These are phyloP conservation scores for Penicillium manginii DNA, from an alignment of 495 filamentous ascomycete genomes.

Conservation along the genomic window DNA sequence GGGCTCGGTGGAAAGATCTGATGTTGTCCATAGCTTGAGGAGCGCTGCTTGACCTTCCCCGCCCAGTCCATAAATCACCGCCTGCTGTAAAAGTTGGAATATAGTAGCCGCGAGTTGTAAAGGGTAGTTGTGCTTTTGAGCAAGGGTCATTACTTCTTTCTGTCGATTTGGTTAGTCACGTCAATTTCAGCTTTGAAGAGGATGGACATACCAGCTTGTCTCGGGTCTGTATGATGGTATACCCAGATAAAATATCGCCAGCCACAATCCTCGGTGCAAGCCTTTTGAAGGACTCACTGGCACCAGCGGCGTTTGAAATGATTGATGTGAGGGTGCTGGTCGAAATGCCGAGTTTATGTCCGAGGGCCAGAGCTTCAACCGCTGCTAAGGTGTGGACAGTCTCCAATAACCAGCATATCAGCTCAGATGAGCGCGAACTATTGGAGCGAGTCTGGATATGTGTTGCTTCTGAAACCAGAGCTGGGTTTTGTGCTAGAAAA, in stretches of 20 bases:
- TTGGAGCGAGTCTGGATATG: background rate
- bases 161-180: conserved; percentile 3
- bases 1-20: background rate
- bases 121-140: conserved; percentile 12
- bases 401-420: conserved; percentile 9
- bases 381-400: conserved; percentile 11
- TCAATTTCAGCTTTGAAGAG: background rate
- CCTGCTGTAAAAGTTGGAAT: conserved; percentile 13
- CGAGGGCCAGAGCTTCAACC: conserved; percentile 16
- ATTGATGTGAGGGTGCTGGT: conserved; percentile 9
- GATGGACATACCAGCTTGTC: conserved; percentile 5
- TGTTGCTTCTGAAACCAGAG: conserved; percentile 10
- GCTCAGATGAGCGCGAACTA: background rate
- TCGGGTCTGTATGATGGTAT: background rate
- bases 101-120: conserved; percentile 12
- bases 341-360: conserved; percentile 11
- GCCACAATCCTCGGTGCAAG: background rate
- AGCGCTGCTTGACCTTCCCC: conserved; percentile 9
- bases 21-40: conserved; percentile 10
- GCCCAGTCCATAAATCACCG: conserved; percentile 10
- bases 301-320: conserved; percentile 15
- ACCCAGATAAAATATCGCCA: background rate
- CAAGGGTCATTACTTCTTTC: conserved; percentile 14
- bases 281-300: conserved; percentile 7
- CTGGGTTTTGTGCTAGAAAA: conserved; percentile 8